phyloP scores from a whole-genome alignment of 495 filamentous ascomycete species.

The Podospora bellae-mahoneyi region DNA sequence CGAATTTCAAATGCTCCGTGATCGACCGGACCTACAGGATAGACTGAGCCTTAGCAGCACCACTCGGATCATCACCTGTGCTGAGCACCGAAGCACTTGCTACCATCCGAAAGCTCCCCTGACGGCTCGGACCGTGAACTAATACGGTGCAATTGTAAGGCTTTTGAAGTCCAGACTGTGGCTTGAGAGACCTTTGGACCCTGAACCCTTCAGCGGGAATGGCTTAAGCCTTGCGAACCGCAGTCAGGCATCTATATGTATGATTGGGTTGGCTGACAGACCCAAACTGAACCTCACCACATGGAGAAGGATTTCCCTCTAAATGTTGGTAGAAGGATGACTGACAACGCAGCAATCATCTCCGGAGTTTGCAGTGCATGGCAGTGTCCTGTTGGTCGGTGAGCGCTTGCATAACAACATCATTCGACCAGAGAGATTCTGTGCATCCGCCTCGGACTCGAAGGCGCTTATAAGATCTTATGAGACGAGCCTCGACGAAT shows the following conservation, averaged over 20 bases:
- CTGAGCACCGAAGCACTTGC: not conserved
- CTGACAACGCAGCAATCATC: not conserved
- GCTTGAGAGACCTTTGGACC: not conserved
- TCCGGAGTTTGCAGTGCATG: not conserved
- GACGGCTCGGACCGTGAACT: not conserved
- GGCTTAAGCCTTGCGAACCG: not conserved
- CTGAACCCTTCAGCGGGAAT: not conserved
- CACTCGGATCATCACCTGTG: not conserved
- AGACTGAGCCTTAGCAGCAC: not conserved
- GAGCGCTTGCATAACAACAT: not conserved
- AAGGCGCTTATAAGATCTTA: not conserved
- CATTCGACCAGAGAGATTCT: not conserved
- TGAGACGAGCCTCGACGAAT: not conserved
- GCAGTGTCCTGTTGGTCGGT: not conserved
- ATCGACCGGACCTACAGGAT: not conserved
- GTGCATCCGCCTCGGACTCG: conserved; percentile 4
- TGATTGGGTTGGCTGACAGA: not conserved
- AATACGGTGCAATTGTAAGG: not conserved
- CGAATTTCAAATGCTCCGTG: not conserved
- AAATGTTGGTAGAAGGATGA: not conserved
- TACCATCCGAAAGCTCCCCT: not conserved
- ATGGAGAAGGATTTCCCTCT: not conserved
- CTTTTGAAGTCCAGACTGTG: not conserved
- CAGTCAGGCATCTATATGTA: not conserved
- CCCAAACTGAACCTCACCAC: not conserved